phyloP scores from a whole-genome alignment of 176 grass and related monocot species.

The Guadua angustifolia region DNA sequence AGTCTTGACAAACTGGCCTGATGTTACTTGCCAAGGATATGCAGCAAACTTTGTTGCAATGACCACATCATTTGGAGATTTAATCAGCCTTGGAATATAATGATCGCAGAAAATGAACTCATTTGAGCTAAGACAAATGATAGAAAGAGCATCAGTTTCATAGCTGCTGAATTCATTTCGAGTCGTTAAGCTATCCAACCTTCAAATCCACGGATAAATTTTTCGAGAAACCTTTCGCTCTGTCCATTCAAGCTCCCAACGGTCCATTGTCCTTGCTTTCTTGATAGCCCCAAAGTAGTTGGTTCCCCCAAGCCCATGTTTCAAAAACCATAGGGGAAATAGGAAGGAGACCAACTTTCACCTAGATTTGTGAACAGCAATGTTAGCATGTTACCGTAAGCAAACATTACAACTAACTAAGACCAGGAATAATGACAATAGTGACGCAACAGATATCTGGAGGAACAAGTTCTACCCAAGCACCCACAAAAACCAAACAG shows the following conservation, averaged over 20 bases:
- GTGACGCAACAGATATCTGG: no score
- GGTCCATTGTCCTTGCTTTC: conserved; percentile 76
- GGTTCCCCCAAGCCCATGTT: conserved; percentile 96
- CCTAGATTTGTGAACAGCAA: conserved; percentile 43
- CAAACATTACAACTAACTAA: no score
- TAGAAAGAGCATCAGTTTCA: neutral
- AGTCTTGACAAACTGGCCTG: conserved; percentile 91
- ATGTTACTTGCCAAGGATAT: conserved; percentile 81
- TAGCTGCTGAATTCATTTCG: neutral
- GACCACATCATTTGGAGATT: conserved; percentile 63
- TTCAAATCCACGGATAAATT: conserved; percentile 74
- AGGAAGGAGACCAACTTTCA: conserved; percentile 73
- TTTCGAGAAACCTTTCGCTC: conserved; percentile 83
- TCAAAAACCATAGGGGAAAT: conserved; percentile 90
- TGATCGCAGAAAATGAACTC: neutral
- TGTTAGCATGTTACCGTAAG: no score
- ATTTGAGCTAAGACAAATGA: neutral
- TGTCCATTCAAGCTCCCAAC: conserved; percentile 82
- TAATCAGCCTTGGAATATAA: conserved; percentile 49
- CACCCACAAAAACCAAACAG: no score
- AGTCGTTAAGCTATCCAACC: conserved; percentile 43
- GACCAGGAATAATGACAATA: no score
- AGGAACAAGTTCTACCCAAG: no score
- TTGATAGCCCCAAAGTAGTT: conserved; percentile 88
- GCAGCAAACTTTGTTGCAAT: conserved; percentile 95